A percentile compares a stretch with the other conserved stretches of the same genome.
Conservation (phyloP, 306 rosid species). For the Herpetospermum pedunculosum region DNA sequence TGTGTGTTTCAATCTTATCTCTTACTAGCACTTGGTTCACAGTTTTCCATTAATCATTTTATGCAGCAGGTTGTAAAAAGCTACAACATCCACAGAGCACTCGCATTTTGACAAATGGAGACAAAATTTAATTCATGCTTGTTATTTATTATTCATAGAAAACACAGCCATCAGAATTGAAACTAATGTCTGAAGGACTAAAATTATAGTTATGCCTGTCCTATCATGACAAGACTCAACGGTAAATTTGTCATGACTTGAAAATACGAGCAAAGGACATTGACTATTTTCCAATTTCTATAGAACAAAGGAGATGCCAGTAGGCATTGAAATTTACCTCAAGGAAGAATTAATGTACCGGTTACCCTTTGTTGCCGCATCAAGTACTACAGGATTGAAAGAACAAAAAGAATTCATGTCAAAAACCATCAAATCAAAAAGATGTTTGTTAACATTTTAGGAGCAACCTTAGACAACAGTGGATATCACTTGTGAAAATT, state of each 20-base stretch:
- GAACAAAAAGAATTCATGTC: not conserved
- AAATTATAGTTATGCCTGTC: not conserved
- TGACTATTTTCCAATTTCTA: not conserved
- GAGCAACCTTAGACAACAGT: not conserved
- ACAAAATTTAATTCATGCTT: not conserved
- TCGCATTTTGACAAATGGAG: not conserved
- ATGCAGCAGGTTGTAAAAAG: not conserved
- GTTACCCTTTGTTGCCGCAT: slow-evolving; percentile 73
- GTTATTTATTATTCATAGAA: not conserved
- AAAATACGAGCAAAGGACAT: not conserved
- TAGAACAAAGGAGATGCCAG: not conserved
- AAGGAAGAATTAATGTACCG: slow-evolving; percentile 76
- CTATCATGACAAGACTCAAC: not conserved
- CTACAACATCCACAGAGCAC: not conserved
- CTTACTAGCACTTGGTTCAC: not conserved
- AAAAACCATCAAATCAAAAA: not conserved
- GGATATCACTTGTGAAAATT: not conserved
- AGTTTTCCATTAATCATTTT: not conserved
- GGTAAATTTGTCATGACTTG: not conserved
- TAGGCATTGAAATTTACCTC: slow-evolving; percentile 33
- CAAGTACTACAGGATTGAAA: slow-evolving; percentile 46
- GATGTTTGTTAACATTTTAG: not conserved
- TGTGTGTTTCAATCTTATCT: not conserved
- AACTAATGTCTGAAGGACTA: not conserved
- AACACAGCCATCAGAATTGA: not conserved